Base-by-base conservation (phyloP, 148 eudicot genomes). In the Mesembryanthemum crystallinum region DNA sequence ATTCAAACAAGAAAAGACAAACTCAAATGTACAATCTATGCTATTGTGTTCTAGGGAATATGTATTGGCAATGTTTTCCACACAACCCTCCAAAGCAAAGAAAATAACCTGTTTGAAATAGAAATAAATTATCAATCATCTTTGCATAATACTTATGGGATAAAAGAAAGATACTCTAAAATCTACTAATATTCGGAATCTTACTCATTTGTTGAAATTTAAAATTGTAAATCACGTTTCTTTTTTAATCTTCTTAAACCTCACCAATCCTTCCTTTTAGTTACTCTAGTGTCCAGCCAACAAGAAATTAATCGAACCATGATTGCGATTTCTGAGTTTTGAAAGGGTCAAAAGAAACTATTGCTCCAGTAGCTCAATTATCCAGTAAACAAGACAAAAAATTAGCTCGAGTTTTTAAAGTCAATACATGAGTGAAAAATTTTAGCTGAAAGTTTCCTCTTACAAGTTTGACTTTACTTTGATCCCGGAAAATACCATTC, bases 31-130 rank as follows among this genome's bases (percentile, higher is more conserved):
- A 33, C 88, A 86, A 76, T 86, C 87, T 75, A 91, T 89, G 81
- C 87, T 81, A 72, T 75, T 78, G 81, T 94, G 98, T 68, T 92
- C 97, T n/a, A 91, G 88, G 12, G 82, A 77, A 75, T 94, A 89
- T 69, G 92, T 82, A 78, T 78, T 70, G 9, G 83, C 84, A 77
- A 94, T 88, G 71, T 94, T 92, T 74, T 88, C 84, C 37, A 87
- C 84, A 49, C 79, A 84, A 73, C 61, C 85, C 79, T 92, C 93
- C 70, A 94, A 83, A 60, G 92, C 90, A 21, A 75, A 72, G 86
- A 92, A 90, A 73, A 94, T 83, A 69, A 92, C 90, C 98, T 94
- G 93, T 77, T 72, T 76, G 71, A 30, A 75, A 67, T 28, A 66
- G 78, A 71, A 35, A 15, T 25, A 72, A 81, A 45, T 71, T 72